Base-by-base conservation (phyloP, 768 basidiomycete species). In the Termitomyces sp. region DNA sequence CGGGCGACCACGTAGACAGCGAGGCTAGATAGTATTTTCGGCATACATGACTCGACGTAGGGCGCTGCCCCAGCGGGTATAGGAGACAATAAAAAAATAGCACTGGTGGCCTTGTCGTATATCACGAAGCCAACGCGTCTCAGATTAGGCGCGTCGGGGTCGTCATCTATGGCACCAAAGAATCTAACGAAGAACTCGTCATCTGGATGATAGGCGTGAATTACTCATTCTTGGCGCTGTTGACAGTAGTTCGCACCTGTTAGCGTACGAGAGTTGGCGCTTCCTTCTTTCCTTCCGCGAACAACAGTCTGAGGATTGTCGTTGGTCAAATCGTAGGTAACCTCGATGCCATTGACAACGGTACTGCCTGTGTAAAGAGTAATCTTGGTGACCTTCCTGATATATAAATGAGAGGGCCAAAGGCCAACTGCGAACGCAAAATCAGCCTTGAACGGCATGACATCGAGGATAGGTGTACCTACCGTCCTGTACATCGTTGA, bases 91-190 rank as follows among this genome's bases (percentile, higher is more conserved):
- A n/a, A n/a, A n/a, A n/a, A n/a, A 17, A 52, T n/a, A 0, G 17
- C 16, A 5, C 54, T 50, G 2, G 43, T 43, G 17, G 8, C 21
- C n/a, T 25, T 37, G 25, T 59, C 37, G 32, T 51, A 56, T 21
- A 59, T 17, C 3, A 59, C 32, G 19, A 59, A 52, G 6, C 54
- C 58, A n/a, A 56, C 16, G 11, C 44, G 35, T 35, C 54, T 56
- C 23, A 56, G 44, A 21, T 30, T 12, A 2, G 52, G 57, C n/a
- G 2, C 32, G 19, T 56, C 45, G 27, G 11, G 2, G 3, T 56
- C 21, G 1, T 32, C 16, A 37, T 56, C 49, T 1, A 17, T 14
- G 17, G 58, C 34, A 7, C 58, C 48, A 27, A 41, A 59, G 25
- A 56, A 32, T 17, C 58, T 55, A 35, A 59, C 58, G 23, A 55